A percentile compares a stretch with the other conserved stretches of the same genome.
These are phyloP conservation scores for Hypoxylon sp. DNA, from an alignment of 2,329 filamentous ascomycete genomes.

Conservation along the genomic window DNA sequence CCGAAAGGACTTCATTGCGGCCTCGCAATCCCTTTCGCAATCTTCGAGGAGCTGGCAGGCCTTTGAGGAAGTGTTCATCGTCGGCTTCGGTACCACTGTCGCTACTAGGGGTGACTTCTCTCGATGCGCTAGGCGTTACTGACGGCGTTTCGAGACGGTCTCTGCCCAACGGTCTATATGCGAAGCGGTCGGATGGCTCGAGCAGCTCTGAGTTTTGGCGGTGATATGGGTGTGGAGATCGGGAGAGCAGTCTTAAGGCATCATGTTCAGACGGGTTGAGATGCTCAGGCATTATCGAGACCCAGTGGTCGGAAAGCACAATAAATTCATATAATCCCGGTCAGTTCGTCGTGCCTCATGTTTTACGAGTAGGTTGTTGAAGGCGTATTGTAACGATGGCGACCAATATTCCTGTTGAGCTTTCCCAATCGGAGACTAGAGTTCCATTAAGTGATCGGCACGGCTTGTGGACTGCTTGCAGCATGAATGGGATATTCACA, in stretches of 20 bases:
- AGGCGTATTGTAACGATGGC: not conserved
- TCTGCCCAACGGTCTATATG: conserved; percentile 37
- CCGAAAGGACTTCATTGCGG: conserved; percentile 68
- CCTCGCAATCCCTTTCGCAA: conserved; percentile 84
- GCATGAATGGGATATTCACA: conserved; percentile 25
- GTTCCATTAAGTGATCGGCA: conserved; percentile 13
- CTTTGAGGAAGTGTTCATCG: conserved; percentile 90
- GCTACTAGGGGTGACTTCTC: conserved; percentile 75
- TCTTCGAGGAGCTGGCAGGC: conserved; percentile 84
- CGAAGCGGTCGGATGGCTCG: conserved; percentile 62
- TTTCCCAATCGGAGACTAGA: conserved; percentile 10
- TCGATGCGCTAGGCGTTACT: conserved; percentile 53
- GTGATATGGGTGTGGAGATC: conserved; percentile 78
- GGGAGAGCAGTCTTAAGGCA: conserved; percentile 65
- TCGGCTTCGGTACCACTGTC: conserved; percentile 97
- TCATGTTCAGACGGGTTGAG: conserved; percentile 58
- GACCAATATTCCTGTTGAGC: conserved; percentile 5
- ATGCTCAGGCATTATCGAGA: conserved; percentile 64
- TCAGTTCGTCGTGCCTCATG: conserved; percentile 31
- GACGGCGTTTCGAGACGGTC: conserved; percentile 44
- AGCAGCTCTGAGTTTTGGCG: conserved; percentile 70
- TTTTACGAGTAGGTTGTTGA: conserved; percentile 13
- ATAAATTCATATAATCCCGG: conserved; percentile 43
- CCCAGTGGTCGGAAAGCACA: conserved; percentile 45
- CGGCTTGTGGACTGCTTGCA: conserved; percentile 1